phyloP scores from a whole-genome alignment of 2,329 filamentous ascomycete genomes.

The Penicillium freii region DNA sequence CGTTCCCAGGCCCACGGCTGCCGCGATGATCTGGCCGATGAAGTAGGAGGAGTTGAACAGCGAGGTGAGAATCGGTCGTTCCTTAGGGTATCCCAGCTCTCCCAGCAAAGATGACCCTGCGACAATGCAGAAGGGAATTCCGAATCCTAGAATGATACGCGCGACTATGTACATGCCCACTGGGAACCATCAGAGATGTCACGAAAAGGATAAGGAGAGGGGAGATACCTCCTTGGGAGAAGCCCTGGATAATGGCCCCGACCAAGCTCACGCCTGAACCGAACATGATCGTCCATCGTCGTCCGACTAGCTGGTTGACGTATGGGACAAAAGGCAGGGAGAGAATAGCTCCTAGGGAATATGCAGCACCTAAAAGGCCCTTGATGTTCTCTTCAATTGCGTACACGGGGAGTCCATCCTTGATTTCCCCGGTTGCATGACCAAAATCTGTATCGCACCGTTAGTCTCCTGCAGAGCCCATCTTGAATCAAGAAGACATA shows the following conservation, averaged over 20 bases:
- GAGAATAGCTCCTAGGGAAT: constrained; percentile 59
- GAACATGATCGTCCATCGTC: constrained; percentile 57
- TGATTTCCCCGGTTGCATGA: constrained; percentile 19
- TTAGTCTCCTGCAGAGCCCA: constrained; percentile 7
- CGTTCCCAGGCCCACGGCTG: constrained; percentile 31
- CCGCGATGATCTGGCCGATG: constrained; percentile 31
- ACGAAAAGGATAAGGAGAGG: not conserved
- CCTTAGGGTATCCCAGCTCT: constrained; percentile 61
- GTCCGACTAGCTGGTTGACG: constrained; percentile 55
- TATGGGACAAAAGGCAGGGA: constrained; percentile 58
- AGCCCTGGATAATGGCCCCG: constrained; percentile 58
- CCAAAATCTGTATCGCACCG: constrained; percentile 19
- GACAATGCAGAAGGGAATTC: constrained; percentile 61
- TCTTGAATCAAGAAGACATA: constrained; percentile 13
- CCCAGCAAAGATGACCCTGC: constrained; percentile 59
- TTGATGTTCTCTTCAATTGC: constrained; percentile 23
- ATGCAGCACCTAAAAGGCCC: constrained; percentile 59
- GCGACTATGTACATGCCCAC: constrained; percentile 61
- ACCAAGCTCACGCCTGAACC: constrained; percentile 56
- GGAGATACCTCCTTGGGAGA: constrained; percentile 46
- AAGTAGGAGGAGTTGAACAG: constrained; percentile 56
- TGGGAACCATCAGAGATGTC: constrained; percentile 19
- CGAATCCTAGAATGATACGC: constrained; percentile 60
- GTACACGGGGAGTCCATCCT: constrained; percentile 20
- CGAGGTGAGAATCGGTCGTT: constrained; percentile 59